Base-by-base conservation (phyloP, 1,284 basidiomycete species). In the Cystobasidiaceae sp. region DNA sequence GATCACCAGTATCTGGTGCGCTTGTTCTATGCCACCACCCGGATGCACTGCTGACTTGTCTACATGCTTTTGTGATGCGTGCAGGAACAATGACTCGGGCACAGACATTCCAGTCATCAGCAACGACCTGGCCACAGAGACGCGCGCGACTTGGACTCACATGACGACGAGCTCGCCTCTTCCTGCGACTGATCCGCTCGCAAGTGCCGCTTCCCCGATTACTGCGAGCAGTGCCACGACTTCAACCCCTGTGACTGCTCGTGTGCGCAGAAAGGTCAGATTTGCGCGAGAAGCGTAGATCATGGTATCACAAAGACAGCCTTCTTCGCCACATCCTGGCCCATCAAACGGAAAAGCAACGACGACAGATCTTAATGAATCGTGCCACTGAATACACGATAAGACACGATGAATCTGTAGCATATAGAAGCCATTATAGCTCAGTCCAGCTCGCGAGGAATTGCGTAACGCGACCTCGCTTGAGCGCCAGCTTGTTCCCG, bases 31-130 rank as follows among this genome's bases (percentile, higher is more conserved):
- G 1, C 27, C 3, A 9, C 21, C 0, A 25, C 2, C 15, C 13
- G 15, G 19, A 21, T 39, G 0, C 7, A 30, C 27, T 2, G 17
- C 9, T 43, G 28, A 48, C 13, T 27, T 7, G 21, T 28, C 4
- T 2, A 30, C n/a, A 3, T 41, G 4, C 13, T 21, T 1, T 0
- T 27, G n/a, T n/a, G n/a, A n/a, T n/a, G n/a, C n/a, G n/a, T n/a
- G 9, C 37, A 69, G 68, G 68, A 68, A 69, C 50, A 68, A 69
- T 52, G 67, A 69, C 43, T 59, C 55, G 2, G 68, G 68, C 17
- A 68, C 68, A 7, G 59, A 55, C 34, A 52, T 69, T 39, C 68
- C 68, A 13, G 39, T 46, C 17, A 64, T 69, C 49, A 39, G 48
- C 4, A 67, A 69, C 43, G 62, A 69, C 43, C 9, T 69, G 33